Conservation (phyloP, 2,329 filamentous ascomycete species). For the Colletotrichum coccodes region DNA sequence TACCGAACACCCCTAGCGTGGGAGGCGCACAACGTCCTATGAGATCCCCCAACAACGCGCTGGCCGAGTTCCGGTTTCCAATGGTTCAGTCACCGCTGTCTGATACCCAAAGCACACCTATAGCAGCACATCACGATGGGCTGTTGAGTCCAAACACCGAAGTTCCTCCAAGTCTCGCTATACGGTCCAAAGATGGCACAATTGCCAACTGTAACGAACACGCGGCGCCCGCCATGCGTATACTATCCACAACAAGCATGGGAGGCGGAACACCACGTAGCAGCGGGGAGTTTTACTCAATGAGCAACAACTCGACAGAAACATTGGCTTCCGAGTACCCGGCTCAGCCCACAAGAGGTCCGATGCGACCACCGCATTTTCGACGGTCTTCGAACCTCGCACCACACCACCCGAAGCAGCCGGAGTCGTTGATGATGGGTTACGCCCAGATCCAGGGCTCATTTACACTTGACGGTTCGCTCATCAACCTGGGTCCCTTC, state of each 20-base stretch:
- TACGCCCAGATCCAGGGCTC: conserved; percentile 94
- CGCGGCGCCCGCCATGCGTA: conserved; percentile 69
- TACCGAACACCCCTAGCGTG: conserved; percentile 55
- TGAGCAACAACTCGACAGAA: conserved; percentile 95
- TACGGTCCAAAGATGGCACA: conserved; percentile 55
- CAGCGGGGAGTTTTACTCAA: conserved; percentile 93
- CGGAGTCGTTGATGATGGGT: conserved; percentile 95
- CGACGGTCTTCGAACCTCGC: conserved; percentile 58
- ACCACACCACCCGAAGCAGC: conserved; percentile 56
- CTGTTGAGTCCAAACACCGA: conserved; percentile 50
- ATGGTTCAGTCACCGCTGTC: conserved; percentile 54
- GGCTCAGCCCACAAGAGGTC: conserved; percentile 43
- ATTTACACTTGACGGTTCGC: conserved; percentile 89
- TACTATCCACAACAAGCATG: conserved; percentile 82
- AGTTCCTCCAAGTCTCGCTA: conserved; percentile 40
- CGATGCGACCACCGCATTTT: conserved; percentile 58
- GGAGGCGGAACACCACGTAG: conserved; percentile 84
- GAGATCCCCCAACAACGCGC: conserved; percentile 51
- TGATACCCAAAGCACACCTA: conserved; percentile 42
- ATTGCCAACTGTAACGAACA: conserved; percentile 64
- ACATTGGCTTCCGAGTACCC: conserved; percentile 92
- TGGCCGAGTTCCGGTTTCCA: conserved; percentile 69
- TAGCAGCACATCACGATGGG: conserved; percentile 47
- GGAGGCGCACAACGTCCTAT: conserved; percentile 51
- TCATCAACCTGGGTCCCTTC: conserved; percentile 89